These are phyloP conservation scores for Ceratobasidium sp. DNA, from an alignment of 1,284 basidiomycete species.

Conservation along the genomic window DNA sequence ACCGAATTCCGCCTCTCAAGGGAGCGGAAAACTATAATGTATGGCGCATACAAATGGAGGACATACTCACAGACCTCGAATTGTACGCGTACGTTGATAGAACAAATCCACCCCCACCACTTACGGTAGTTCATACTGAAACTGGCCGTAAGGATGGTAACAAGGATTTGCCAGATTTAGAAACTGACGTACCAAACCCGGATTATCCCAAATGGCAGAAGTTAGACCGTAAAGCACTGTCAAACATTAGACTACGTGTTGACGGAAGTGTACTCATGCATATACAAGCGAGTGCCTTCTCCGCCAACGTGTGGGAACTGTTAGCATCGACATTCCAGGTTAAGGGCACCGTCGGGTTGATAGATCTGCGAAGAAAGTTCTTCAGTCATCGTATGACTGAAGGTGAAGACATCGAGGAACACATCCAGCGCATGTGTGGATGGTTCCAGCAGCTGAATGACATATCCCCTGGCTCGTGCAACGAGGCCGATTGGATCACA, in stretches of 20 bases:
- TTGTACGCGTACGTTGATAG: neutral
- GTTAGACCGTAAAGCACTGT: neutral
- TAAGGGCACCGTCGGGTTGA: slow-evolving; percentile 12
- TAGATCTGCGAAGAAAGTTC: slow-evolving; percentile 19
- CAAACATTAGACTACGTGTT: neutral
- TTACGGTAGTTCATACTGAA: neutral
- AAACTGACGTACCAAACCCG: neutral
- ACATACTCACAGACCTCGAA: slow-evolving; percentile 25
- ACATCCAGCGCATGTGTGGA: slow-evolving; percentile 5
- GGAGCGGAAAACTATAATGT: slow-evolving; percentile 13
- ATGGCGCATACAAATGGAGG: slow-evolving; percentile 22
- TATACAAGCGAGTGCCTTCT: neutral
- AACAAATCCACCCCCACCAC: neutral
- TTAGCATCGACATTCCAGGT: slow-evolving; percentile 13
- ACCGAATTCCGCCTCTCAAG: neutral
- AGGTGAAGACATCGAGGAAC: slow-evolving; percentile 3
- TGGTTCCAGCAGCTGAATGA: slow-evolving; percentile 19
- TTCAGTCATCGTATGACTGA: slow-evolving; percentile 20
- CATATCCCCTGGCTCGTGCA: neutral
- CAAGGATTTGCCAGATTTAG: neutral
- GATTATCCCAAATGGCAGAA: neutral
- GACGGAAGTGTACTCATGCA: slow-evolving; percentile 3
- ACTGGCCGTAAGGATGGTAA: neutral
- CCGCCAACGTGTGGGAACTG: neutral
- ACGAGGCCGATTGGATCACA: slow-evolving; percentile 5